phyloP scores from a whole-genome alignment of 768 basidiomycete genomes.

The Collybiopsis luxurians region DNA sequence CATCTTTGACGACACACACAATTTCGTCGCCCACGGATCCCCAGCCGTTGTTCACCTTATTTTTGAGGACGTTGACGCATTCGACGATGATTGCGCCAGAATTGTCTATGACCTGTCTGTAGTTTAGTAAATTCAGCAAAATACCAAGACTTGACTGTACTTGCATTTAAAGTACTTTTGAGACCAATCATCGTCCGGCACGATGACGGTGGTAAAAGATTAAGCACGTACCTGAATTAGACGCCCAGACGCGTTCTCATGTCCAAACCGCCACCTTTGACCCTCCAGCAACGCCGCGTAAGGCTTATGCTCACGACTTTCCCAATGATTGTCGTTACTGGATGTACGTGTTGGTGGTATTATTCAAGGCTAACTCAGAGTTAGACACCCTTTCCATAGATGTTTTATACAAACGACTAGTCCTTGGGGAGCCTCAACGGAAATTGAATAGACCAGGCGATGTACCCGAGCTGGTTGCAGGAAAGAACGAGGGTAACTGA shows the following conservation, averaged over 20 bases:
- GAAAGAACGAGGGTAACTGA: background rate
- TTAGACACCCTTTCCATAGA: background rate
- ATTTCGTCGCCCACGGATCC: conserved; percentile 94
- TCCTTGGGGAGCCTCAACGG: background rate
- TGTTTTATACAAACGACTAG: conserved; percentile 7
- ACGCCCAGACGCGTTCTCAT: background rate
- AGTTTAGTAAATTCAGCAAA: background rate
- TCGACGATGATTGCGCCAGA: conserved; percentile 93
- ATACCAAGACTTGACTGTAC: conserved; percentile 17
- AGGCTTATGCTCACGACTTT: conserved; percentile 4
- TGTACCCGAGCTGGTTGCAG: background rate
- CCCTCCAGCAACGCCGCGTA: conserved; percentile 3
- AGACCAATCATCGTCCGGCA: conserved; percentile 80
- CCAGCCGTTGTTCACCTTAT: conserved; percentile 94
- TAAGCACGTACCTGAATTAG: background rate
- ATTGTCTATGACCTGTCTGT: conserved; percentile 91
- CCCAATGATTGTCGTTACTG: conserved; percentile 8
- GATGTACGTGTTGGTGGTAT: background rate
- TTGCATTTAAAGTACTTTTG: conserved; percentile 85
- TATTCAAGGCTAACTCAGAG: background rate
- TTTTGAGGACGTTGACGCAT: conserved; percentile 94
- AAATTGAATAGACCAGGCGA: background rate
- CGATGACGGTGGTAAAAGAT: background rate
- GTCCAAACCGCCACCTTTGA: background rate
- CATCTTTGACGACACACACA: conserved; percentile 91